Evolutionary conservation across 352 stramenopile species (phyloP).

Genomic region (Phytophthora cactorum): DNA sequence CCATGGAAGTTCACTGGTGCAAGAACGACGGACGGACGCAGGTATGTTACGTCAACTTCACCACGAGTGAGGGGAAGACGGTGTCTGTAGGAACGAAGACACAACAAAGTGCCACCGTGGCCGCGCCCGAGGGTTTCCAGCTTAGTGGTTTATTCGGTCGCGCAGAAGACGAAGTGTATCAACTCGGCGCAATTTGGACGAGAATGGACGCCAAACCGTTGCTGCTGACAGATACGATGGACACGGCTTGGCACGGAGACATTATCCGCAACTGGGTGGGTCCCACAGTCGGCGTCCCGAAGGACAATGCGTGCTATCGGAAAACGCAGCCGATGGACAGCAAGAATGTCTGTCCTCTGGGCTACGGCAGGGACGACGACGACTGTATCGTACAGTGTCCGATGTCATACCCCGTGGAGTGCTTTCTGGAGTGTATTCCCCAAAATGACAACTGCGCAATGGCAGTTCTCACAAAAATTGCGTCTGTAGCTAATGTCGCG

Average conservation of each 20-base stretch:
- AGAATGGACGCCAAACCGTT: background rate
- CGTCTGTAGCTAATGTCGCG: background rate
- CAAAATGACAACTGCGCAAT: conserved; percentile 17
- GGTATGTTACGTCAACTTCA: conserved; percentile 35
- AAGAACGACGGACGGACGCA: conserved; percentile 45
- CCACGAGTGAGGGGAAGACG: background rate
- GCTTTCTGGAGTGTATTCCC: conserved; percentile 37
- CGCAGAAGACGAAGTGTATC: background rate
- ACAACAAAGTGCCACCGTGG: background rate
- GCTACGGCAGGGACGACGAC: conserved; percentile 46
- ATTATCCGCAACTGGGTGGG: conserved; percentile 24
- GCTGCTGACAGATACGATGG: conserved; percentile 3
- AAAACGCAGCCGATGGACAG: conserved; percentile 34
- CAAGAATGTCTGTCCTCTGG: conserved; percentile 26
- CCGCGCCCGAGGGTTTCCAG: background rate
- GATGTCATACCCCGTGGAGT: conserved; percentile 60
- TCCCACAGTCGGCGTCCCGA: conserved; percentile 10
- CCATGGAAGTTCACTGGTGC: conserved; percentile 49
- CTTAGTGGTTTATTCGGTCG: conserved; percentile 1
- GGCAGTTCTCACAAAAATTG: conserved; percentile 22
- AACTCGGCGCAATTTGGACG: background rate
- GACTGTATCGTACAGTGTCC: conserved; percentile 70
- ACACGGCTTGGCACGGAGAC: background rate
- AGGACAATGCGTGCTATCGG: conserved; percentile 52
- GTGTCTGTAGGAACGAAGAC: conserved; percentile 1